Evolutionary conservation across 2,329 filamentous ascomycete genomes (phyloP).

Genomic region (Penicillium sp.): DNA sequence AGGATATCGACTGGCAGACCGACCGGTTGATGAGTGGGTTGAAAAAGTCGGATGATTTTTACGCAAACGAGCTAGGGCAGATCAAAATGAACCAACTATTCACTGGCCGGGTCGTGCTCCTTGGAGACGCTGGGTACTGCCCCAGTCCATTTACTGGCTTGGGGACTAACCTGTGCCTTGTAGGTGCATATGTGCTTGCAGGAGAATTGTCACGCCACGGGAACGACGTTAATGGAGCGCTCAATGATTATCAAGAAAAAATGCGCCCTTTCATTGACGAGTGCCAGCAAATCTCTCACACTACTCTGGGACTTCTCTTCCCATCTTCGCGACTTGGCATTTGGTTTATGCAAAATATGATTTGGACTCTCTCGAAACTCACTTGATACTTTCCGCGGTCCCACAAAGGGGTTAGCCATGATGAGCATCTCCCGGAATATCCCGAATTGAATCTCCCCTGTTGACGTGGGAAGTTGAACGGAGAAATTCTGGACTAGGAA

Average conservation of each 20-base stretch:
- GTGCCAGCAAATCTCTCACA: neutral
- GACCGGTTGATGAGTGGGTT: neutral
- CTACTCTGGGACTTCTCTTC: neutral
- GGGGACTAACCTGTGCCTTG: slow-evolving; percentile 5
- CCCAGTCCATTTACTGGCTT: slow-evolving; percentile 9
- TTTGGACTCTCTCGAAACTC: slow-evolving; percentile 1
- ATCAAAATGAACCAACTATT: slow-evolving; percentile 1
- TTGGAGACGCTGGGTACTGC: slow-evolving; percentile 5
- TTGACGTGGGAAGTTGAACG: neutral
- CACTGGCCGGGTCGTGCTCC: slow-evolving; percentile 6
- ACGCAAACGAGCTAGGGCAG: slow-evolving; percentile 4
- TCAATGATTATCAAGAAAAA: neutral
- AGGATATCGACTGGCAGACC: slow-evolving; percentile 1
- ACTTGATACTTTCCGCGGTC: neutral
- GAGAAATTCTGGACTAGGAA: neutral
- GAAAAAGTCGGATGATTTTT: slow-evolving; percentile 1
- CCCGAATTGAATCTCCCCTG: neutral
- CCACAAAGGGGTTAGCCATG: neutral
- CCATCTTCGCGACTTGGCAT: slow-evolving; percentile 1
- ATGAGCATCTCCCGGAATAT: neutral
- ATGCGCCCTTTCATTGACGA: slow-evolving; percentile 4
- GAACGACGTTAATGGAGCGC: neutral
- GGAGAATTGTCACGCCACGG: slow-evolving; percentile 2
- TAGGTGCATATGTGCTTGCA: slow-evolving; percentile 8
- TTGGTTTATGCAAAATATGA: neutral